Evolutionary conservation across 2,329 filamentous ascomycete genomes (phyloP).

Genomic region (Colletotrichum siamense): DNA sequence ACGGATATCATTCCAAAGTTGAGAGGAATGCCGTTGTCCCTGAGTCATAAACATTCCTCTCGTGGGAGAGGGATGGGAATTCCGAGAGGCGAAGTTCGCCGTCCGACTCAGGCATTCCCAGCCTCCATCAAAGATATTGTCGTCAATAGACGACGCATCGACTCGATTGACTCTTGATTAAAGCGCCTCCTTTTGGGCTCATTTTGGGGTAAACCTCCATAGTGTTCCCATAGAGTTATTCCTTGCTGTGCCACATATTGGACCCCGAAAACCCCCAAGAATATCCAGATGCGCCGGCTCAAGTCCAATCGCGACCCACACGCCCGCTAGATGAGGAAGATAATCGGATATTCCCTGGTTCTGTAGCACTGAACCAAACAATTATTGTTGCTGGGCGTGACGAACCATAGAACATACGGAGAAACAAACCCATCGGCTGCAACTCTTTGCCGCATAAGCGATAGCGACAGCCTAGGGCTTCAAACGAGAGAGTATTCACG

Average conservation of each 20-base stretch:
- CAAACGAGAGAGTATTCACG: not conserved
- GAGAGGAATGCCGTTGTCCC: not conserved
- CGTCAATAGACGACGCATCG: not conserved
- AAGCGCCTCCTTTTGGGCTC: not conserved
- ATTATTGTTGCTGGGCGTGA: not conserved
- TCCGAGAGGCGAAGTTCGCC: not conserved
- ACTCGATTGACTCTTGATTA: not conserved
- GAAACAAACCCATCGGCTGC: not conserved
- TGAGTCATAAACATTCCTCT: constrained; percentile 1
- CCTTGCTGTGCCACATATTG: constrained; percentile 10
- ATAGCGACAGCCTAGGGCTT: not conserved
- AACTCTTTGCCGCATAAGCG: not conserved
- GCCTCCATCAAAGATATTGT: constrained; percentile 5
- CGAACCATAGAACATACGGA: not conserved
- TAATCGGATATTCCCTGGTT: not conserved
- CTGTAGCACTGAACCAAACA: not conserved
- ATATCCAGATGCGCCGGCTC: not conserved
- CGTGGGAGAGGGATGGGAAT: not conserved
- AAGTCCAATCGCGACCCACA: constrained; percentile 5
- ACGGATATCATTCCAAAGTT: not conserved
- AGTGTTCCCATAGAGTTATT: not conserved
- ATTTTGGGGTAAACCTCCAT: not conserved
- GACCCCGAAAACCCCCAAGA: constrained; percentile 6
- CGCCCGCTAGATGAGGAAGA: not conserved
- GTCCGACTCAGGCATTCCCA: constrained; percentile 4